Percentiles rank a stretch among this genome's conserved stretches.
These are phyloP conservation scores for Camellia sinensis DNA, from an alignment of 148 eudicot genomes.

Conservation along the genomic window DNA sequence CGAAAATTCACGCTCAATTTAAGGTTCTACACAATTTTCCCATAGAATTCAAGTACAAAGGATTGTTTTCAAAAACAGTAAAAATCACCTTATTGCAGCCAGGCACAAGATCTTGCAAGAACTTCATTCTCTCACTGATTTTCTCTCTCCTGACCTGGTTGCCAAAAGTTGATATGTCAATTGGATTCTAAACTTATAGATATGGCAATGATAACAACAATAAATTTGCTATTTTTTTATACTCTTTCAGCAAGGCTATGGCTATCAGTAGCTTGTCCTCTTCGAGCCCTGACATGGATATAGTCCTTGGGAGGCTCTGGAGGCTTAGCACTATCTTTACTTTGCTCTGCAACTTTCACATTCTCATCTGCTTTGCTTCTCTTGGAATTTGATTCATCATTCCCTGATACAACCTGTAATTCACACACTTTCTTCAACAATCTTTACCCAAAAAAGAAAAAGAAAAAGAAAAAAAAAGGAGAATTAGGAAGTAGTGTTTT, in stretches of 20 bases:
- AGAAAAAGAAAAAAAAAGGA: not conserved
- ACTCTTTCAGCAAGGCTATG: constrained; percentile 78
- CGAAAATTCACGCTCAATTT: constrained; percentile 9
- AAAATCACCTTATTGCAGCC: constrained; percentile 85
- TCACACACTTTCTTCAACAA: not conserved
- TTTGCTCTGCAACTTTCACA: constrained; percentile 18
- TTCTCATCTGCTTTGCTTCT: constrained; percentile 33
- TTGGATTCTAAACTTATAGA: not conserved
- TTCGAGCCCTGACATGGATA: constrained; percentile 67
- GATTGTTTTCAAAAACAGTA: not conserved
- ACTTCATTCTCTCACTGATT: constrained; percentile 70
- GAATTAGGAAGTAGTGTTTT: no score
- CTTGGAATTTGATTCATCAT: constrained; percentile 39
- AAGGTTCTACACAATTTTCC: not conserved
- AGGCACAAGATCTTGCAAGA: constrained; percentile 72
- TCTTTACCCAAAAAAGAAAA: not conserved
- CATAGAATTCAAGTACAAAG: not conserved
- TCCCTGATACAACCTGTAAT: constrained; percentile 30
- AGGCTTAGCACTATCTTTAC: constrained; percentile 33
- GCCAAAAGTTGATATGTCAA: not conserved
- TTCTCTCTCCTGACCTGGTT: constrained; percentile 83
- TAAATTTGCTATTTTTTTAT: constrained; percentile 8
- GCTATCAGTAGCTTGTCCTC: constrained; percentile 58
- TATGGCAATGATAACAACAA: no score
- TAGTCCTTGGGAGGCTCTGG: constrained; percentile 55